A percentile compares a stretch with the other conserved stretches of the same genome.
These are phyloP conservation scores for Phytopythium boreale DNA, from an alignment of 352 stramenopile species.

Conservation along the genomic window DNA sequence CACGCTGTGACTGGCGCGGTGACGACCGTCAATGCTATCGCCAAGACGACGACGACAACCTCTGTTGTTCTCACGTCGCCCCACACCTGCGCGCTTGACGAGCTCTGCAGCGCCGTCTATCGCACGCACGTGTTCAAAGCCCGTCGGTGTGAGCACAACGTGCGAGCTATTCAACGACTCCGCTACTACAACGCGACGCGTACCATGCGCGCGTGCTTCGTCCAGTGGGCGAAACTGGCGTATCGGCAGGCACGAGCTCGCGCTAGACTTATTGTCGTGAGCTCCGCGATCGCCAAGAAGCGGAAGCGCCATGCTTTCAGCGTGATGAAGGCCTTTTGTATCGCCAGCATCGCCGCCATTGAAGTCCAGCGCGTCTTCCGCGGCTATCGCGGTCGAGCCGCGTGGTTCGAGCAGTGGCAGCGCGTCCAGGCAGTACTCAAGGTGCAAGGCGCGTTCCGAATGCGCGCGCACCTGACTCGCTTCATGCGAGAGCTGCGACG, in stretches of 20 bases:
- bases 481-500: constrained; percentile 38
- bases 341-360: constrained; percentile 47
- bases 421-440: constrained; percentile 46
- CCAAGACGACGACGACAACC: neutral
- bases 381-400: constrained; percentile 35
- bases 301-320: constrained; percentile 27
- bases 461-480: constrained; percentile 52
- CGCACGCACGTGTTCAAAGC: constrained; percentile 40
- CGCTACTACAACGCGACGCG: constrained; percentile 51
- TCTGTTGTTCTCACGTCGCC: constrained; percentile 10
- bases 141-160: constrained; percentile 47
- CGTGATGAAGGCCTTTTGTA: constrained; percentile 33
- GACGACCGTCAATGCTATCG: neutral
- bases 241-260: constrained; percentile 32
- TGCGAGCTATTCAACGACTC: constrained; percentile 46
- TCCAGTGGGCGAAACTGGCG: constrained; percentile 29
- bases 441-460: constrained; percentile 66
- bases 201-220: constrained; percentile 32
- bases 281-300: constrained; percentile 18
- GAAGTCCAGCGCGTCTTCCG: constrained; percentile 66
- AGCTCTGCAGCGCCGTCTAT: constrained; percentile 51
- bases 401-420: constrained; percentile 20
- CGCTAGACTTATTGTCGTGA: constrained; percentile 23
- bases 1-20: constrained; percentile 13
- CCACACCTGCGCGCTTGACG: constrained; percentile 52